Base-by-base conservation (phyloP, 768 basidiomycete species). In the Xerocomellus chrysenteron region DNA sequence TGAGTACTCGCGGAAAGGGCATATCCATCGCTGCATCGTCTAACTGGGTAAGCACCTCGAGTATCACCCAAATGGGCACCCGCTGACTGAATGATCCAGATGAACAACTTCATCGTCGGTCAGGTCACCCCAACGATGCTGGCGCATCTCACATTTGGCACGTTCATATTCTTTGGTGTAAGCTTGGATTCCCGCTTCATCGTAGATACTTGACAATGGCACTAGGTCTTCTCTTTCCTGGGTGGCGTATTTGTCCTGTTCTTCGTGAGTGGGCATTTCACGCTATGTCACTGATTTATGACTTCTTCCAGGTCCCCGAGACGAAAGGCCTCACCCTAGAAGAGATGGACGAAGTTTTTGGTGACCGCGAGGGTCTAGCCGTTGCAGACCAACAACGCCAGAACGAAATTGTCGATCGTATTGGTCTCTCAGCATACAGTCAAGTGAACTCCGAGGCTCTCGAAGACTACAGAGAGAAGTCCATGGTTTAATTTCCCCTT, bases 301-400 rank as follows among this genome's bases (percentile, higher is more conserved):
- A 43, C 4, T 10, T 30, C 42, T 44, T 6, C 5, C 17, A 84
- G 82, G 81, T 85, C 2, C 86, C 86, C n/a, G 85, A 88, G 73
- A 88, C 86, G 16, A 88, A 88, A 73, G 85, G 83, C 33, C 76
- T 87, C 4, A 81, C 83, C 3, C 76, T 91, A 45, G 89, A 28
- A 66, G 87, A 92, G 69, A 88, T 91, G 82, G 90, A 92, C 69
- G 81, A 82, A 30, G 81, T 88, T 92, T 28, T 92, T 68, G 85
- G 86, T 33, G 82, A 81, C 50, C 74, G 73, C 10, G 69, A 68
- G 46, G 82, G 82, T 36, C 71, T 86, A 44, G 84, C 80, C 2
- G 75, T 74, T 12, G 80, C 82, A 17, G 90, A 92, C 67, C 74
- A 78, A 59, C 70, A 72, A 48, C 75, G 80, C 51, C 74, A 78